Evolutionary conservation across 805 yeast genomes (phyloP).

Genomic region (Candida corydali): DNA sequence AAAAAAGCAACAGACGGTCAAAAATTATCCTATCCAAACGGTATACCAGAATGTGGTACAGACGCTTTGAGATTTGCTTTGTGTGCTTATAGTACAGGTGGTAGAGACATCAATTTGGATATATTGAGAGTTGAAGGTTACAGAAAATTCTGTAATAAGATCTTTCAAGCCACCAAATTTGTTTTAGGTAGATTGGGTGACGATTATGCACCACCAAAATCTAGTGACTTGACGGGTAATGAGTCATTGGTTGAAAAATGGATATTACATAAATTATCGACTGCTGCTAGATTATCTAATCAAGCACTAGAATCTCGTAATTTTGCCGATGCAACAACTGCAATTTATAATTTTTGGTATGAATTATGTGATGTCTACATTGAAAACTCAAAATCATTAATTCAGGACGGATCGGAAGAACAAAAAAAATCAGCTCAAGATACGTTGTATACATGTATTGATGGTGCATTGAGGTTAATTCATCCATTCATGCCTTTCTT

Average conservation of each 20-base stretch:
- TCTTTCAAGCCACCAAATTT: slow-evolving; percentile 97
- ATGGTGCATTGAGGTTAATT: slow-evolving; percentile 83
- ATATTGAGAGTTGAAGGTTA: slow-evolving; percentile 97
- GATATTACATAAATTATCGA: slow-evolving; percentile 84
- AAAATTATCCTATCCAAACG: slow-evolving; percentile 84
- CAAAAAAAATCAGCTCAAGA: slow-evolving; percentile 90
- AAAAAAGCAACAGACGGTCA: slow-evolving; percentile 88
- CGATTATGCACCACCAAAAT: slow-evolving; percentile 78
- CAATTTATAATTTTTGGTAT: slow-evolving; percentile 92
- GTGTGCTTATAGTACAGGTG: slow-evolving; percentile 98
- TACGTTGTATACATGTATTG: slow-evolving; percentile 89
- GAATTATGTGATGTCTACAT: slow-evolving; percentile 97
- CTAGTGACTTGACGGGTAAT: slow-evolving; percentile 60
- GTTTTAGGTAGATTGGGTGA: slow-evolving; percentile 90
- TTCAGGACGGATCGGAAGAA: slow-evolving; percentile 81
- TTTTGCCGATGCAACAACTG: slow-evolving; percentile 81
- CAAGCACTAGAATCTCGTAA: slow-evolving; percentile 77
- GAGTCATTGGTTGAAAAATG: slow-evolving; percentile 94
- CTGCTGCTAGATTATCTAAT: slow-evolving; percentile 61
- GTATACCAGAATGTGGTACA: slow-evolving; percentile 99
- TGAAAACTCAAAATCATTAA: slow-evolving; percentile 92
- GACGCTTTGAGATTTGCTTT: slow-evolving; percentile 97
- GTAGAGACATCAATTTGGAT: slow-evolving; percentile 95
- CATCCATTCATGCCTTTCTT: slow-evolving; percentile 99
- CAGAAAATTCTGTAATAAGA: slow-evolving; percentile 99